Percentiles rank a stretch among this genome's conserved stretches.
Evolutionary conservation across 495 filamentous ascomycete species (phyloP).

Genomic region (Penicillium manginii): DNA sequence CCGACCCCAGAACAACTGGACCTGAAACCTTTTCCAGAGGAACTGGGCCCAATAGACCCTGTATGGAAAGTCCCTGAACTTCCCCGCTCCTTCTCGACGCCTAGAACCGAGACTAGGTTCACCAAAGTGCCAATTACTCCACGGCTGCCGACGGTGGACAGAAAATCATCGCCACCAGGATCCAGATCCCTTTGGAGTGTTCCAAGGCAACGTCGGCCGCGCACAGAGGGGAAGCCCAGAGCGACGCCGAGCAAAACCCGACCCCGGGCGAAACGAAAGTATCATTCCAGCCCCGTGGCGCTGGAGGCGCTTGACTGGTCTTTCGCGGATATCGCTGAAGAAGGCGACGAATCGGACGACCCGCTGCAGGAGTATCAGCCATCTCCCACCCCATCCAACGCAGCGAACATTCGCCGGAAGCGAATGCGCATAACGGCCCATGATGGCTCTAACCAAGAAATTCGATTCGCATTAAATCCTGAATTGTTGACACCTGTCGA

Average conservation of each 20-base stretch:
- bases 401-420: slow-evolving; percentile 30
- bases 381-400: slow-evolving; percentile 35
- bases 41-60: slow-evolving; percentile 19
- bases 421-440: slow-evolving; percentile 8
- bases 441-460: background rate
- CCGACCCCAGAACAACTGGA: slow-evolving; percentile 3
- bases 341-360: slow-evolving; percentile 51
- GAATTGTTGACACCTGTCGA: slow-evolving; percentile 4
- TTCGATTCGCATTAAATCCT: background rate
- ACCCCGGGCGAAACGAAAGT: slow-evolving; percentile 31
- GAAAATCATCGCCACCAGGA: slow-evolving; percentile 39
- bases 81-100: slow-evolving; percentile 38
- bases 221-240: slow-evolving; percentile 28
- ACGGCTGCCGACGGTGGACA: slow-evolving; percentile 20
- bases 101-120: slow-evolving; percentile 27
- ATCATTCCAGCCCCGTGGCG: slow-evolving; percentile 40
- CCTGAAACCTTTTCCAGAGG: slow-evolving; percentile 7
- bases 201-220: slow-evolving; percentile 28
- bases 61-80: slow-evolving; percentile 49
- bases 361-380: slow-evolving; percentile 47
- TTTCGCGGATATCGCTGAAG: slow-evolving; percentile 43
- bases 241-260: slow-evolving; percentile 25
- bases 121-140: slow-evolving; percentile 16
- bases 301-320: slow-evolving; percentile 50
- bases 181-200: slow-evolving; percentile 46